phyloP scores from a whole-genome alignment of 495 filamentous ascomycete genomes.

The Podospora anserina region DNA sequence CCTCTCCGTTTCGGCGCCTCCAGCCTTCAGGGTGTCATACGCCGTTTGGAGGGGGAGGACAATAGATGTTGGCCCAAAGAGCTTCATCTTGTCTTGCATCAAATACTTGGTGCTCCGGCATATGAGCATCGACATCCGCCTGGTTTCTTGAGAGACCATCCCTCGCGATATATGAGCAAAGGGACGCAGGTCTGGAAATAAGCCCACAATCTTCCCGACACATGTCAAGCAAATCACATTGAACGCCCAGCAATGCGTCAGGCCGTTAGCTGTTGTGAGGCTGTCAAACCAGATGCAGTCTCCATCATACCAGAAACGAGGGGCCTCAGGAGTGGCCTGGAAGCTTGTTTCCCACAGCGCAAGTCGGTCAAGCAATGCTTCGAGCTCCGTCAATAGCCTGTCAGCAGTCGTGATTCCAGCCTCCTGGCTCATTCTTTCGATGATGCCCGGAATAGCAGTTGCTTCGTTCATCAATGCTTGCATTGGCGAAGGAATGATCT shows the following conservation, averaged over 20 bases:
- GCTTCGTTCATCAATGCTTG: slow-evolving; percentile 33
- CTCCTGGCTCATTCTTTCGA: slow-evolving; percentile 18
- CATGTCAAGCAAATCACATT: slow-evolving; percentile 33
- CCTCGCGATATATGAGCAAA: background rate
- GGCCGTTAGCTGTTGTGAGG: slow-evolving; percentile 38
- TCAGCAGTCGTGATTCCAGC: background rate
- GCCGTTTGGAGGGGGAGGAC: slow-evolving; percentile 29
- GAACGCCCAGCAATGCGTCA: slow-evolving; percentile 40
- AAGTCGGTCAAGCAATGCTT: slow-evolving; percentile 14
- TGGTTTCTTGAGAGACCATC: slow-evolving; percentile 7
- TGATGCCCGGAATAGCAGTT: slow-evolving; percentile 29
- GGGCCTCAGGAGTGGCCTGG: slow-evolving; percentile 5
- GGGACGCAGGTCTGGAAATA: slow-evolving; percentile 10
- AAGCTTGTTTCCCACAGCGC: slow-evolving; percentile 20
- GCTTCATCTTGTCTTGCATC: slow-evolving; percentile 40
- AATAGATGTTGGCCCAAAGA: slow-evolving; percentile 41
- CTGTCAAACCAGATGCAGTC: slow-evolving; percentile 32
- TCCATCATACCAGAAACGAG: slow-evolving; percentile 13
- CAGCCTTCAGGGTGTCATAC: slow-evolving; percentile 18
- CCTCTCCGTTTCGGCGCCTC: slow-evolving; percentile 8
- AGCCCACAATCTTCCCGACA: slow-evolving; percentile 21
- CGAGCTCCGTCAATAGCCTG: slow-evolving; percentile 4
- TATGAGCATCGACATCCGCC: slow-evolving; percentile 28
- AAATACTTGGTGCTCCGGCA: slow-evolving; percentile 40
- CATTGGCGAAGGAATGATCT: slow-evolving; percentile 28